phyloP scores from a whole-genome alignment of 345 rosid genomes.

The Xanthoceras sorbifolium region DNA sequence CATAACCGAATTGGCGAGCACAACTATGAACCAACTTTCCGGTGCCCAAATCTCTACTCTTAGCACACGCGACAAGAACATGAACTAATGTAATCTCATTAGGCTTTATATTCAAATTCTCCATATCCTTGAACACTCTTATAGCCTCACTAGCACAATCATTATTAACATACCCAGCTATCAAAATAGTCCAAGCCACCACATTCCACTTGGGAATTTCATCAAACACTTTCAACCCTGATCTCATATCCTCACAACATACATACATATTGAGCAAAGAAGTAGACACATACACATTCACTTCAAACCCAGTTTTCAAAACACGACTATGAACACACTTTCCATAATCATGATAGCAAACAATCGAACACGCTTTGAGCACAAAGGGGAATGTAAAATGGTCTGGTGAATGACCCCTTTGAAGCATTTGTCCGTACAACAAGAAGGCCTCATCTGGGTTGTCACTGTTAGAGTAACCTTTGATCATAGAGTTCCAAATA shows the following conservation, averaged over 20 bases:
- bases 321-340: slow-evolving; percentile 33
- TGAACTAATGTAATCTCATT: slow-evolving; percentile 38
- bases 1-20: slow-evolving; percentile 27
- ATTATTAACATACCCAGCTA: slow-evolving; percentile 39
- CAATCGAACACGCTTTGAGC: slow-evolving; percentile 34
- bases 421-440: slow-evolving; percentile 33
- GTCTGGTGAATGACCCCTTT: slow-evolving; percentile 29
- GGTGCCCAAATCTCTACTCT: slow-evolving; percentile 25
- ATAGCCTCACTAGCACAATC: slow-evolving; percentile 24
- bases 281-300: slow-evolving; percentile 41
- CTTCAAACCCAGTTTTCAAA: slow-evolving; percentile 32
- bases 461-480: slow-evolving; percentile 33
- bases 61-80: slow-evolving; percentile 35
- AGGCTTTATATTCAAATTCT: slow-evolving; percentile 28
- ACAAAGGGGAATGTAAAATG: slow-evolving; percentile 38
- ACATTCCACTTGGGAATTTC: slow-evolving; percentile 38
- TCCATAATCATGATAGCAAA: slow-evolving; percentile 20
- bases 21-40: slow-evolving; percentile 37
- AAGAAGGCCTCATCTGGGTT: slow-evolving; percentile 24
- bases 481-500: slow-evolving; percentile 48
- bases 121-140: slow-evolving; percentile 27
- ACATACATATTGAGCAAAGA: slow-evolving; percentile 39
- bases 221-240: slow-evolving; percentile 33
- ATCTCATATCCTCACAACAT: slow-evolving; percentile 29
- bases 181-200: slow-evolving; percentile 40